These are phyloP conservation scores for Stentor roeselii DNA, from an alignment of 73 alveolate genomes.

Conservation along the genomic window DNA sequence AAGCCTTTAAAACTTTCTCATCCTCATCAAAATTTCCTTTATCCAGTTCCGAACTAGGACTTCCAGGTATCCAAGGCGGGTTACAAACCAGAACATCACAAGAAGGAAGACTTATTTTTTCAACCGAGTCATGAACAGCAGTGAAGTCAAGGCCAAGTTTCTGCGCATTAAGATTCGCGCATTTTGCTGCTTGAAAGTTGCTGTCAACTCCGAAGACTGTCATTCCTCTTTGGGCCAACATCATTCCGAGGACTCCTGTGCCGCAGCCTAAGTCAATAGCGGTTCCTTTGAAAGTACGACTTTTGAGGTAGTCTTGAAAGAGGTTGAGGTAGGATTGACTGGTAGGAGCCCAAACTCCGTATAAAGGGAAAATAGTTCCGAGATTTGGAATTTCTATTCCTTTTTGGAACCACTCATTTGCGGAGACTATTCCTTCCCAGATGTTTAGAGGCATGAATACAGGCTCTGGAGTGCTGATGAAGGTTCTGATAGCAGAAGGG, in stretches of 20 bases:
- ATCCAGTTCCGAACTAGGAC: slow-evolving; percentile 33
- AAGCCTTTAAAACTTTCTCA: slow-evolving; percentile 33
- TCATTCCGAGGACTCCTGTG: slow-evolving; percentile 49
- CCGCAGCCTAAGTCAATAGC: slow-evolving; percentile 61
- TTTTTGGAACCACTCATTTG: slow-evolving; percentile 3
- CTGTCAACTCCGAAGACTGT: slow-evolving; percentile 38
- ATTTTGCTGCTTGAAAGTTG: slow-evolving; percentile 45
- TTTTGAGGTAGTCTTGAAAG: slow-evolving; percentile 28
- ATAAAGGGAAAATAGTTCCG: slow-evolving; percentile 36
- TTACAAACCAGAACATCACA: slow-evolving; percentile 43
- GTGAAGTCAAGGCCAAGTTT: slow-evolving; percentile 23
- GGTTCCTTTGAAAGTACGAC: slow-evolving; percentile 23
- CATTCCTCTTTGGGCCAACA: slow-evolving; percentile 44
- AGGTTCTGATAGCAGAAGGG: slow-evolving; percentile 26
- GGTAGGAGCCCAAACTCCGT: slow-evolving; percentile 60
- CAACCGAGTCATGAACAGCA: slow-evolving; percentile 14
- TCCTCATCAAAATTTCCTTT: slow-evolving; percentile 43
- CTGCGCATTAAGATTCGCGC: slow-evolving; percentile 46
- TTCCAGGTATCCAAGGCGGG: slow-evolving; percentile 58
- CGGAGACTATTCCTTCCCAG: not conserved
- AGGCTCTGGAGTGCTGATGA: not conserved
- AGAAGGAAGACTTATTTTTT: slow-evolving; percentile 25
- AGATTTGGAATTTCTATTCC: not conserved
- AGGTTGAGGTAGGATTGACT: slow-evolving; percentile 33
- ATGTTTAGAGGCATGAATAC: slow-evolving; percentile 11